Base-by-base conservation (phyloP, 805 yeast genomes). In the Cyberlindnera bimundalis region DNA sequence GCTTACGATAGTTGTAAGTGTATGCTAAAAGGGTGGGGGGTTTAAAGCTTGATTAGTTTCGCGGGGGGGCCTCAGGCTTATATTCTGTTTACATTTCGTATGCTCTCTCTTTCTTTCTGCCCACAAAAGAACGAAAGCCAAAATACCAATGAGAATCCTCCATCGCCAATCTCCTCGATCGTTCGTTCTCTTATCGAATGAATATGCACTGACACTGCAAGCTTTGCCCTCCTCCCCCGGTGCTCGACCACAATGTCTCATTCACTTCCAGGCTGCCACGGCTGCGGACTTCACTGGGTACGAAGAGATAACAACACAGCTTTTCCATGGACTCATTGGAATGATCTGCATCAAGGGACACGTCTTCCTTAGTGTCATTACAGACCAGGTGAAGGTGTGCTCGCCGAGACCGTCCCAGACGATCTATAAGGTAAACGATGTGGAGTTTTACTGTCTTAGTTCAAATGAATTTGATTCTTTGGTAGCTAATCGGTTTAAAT, bases 91-190 rank as follows among this genome's bases (percentile, higher is more conserved):
- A n/a, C n/a, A n/a, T n/a, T n/a, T n/a, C n/a, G n/a, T n/a, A n/a
- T n/a, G n/a, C n/a, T n/a, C n/a, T n/a, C n/a, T n/a, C n/a, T n/a
- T n/a, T n/a, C n/a, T n/a, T n/a, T n/a, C n/a, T n/a, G n/a, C n/a
- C n/a, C n/a, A n/a, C n/a, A n/a, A n/a, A n/a, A n/a, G n/a, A n/a
- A n/a, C n/a, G n/a, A n/a, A 21, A 21, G 24, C 10, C 24, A 21
- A 21, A 21, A 11, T 14, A 33, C 15, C 18, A 23, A 55, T 55
- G 59, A 44, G 51, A 30, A 37, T 55, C 35, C 47, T 53, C 59
- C 68, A 84, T 39, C 77, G 83, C 41, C 75, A 71, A 42, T 59
- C 68, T 25, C 91, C 93, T 2, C 67, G 96, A 40, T 74, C 90
- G 10, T 67, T 86, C 42, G 82, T 86, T 2, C 66, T 88, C 3